Evolutionary conservation across 75 land plant species (phyloP).

Genomic region (Cunninghamia lanceolata): DNA sequence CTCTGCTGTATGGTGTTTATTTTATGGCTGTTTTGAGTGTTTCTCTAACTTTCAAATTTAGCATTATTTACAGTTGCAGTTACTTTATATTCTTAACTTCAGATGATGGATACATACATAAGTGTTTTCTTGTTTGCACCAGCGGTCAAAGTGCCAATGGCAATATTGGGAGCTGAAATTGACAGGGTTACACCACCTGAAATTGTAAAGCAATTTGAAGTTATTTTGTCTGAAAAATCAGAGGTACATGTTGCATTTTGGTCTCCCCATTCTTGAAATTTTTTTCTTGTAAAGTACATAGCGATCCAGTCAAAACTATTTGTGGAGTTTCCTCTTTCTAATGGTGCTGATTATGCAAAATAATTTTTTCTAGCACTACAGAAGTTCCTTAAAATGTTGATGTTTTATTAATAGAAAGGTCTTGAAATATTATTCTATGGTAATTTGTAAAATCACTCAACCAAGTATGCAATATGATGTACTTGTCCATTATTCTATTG

Average conservation of each 20-base stretch:
- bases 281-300: not conserved
- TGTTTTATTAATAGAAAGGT: not conserved
- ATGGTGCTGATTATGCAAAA: not conserved
- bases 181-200: slow-evolving; percentile 60
- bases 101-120: not conserved
- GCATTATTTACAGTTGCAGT: not conserved
- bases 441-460: not conserved
- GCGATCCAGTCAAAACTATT: not conserved
- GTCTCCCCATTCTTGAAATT: not conserved
- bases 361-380: not conserved
- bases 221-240: slow-evolving; percentile 32
- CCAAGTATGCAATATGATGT: not conserved
- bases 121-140: slow-evolving; percentile 1
- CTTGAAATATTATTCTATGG: too few species aligned
- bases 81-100: not conserved
- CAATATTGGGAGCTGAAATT: slow-evolving; percentile 72
- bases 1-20: not conserved
- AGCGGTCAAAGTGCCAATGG: slow-evolving; percentile 47
- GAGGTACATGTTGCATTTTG: slow-evolving; percentile 10
- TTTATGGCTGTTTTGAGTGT: not conserved
- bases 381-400: not conserved
- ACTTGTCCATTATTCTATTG: not conserved
- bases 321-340: not conserved
- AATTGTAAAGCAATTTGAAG: slow-evolving; percentile 53
- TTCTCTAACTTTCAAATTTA: not conserved